A percentile compares a stretch with the other conserved stretches of the same genome.
Conservation (phyloP, 345 rosid genomes). For the Euphorbia peplus region DNA sequence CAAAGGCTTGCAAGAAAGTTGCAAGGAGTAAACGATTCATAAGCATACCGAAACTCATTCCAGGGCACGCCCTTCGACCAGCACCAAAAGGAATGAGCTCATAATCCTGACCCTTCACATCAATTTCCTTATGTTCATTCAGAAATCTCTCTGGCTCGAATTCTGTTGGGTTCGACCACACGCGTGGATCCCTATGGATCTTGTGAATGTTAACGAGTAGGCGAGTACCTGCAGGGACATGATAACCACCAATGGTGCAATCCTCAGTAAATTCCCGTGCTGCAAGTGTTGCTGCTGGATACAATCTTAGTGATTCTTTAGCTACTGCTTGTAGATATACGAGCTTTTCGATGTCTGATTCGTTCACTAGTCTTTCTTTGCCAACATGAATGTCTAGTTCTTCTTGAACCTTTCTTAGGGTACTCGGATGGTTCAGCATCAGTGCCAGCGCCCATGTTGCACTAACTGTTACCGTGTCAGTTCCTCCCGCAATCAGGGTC, state of each 20-base stretch:
- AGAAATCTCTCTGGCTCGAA: constrained; percentile 9
- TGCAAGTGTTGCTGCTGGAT: background rate
- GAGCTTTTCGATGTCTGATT: constrained; percentile 4
- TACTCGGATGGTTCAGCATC: constrained; percentile 5
- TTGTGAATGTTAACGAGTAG: background rate
- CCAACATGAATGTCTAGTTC: constrained; percentile 9
- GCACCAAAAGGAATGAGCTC: constrained; percentile 19
- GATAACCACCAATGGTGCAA: constrained; percentile 2
- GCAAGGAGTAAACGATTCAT: constrained; percentile 12
- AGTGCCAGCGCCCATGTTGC: constrained; percentile 7
- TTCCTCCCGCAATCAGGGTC: constrained; percentile 4
- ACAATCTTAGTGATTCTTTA: constrained; percentile 1
- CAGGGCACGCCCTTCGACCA: constrained; percentile 20
- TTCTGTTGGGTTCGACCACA: constrained; percentile 8
- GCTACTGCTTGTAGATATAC: constrained; percentile 9
- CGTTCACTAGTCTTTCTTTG: constrained; percentile 4
- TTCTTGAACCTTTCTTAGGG: constrained; percentile 7
- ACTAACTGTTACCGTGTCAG: constrained; percentile 3
- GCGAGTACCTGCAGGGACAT: background rate
- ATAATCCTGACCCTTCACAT: constrained; percentile 17
- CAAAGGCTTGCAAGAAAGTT: constrained; percentile 10
- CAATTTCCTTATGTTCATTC: constrained; percentile 1
- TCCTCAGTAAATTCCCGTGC: background rate
- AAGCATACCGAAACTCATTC: background rate
- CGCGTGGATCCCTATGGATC: constrained; percentile 7